Evolutionary conservation across 352 stramenopile genomes (phyloP).

Genomic region (Pythium periplocum): DNA sequence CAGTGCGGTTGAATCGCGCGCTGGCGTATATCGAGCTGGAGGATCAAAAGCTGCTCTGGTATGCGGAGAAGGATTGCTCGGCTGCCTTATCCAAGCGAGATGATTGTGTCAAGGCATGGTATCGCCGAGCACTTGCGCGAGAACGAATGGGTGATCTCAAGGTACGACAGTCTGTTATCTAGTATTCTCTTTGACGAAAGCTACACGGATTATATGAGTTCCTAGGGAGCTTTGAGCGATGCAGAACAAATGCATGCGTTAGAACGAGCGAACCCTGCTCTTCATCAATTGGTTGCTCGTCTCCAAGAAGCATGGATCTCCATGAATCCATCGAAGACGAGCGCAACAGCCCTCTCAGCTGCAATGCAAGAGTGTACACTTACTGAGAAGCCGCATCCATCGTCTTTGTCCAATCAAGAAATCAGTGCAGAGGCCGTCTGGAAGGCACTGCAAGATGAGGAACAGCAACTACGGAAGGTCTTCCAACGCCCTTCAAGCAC

Average conservation of each 20-base stretch:
- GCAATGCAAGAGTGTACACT: no score
- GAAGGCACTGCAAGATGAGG: conserved; percentile 48
- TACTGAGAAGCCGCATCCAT: no score
- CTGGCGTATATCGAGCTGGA: conserved; percentile 43
- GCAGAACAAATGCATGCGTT: conserved; percentile 13
- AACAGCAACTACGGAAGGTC: conserved; percentile 28
- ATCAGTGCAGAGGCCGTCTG: conserved; percentile 13
- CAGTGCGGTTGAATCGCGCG: conserved; percentile 63
- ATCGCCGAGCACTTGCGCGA: conserved; percentile 73
- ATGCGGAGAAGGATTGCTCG: conserved; percentile 70
- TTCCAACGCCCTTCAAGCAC: conserved; percentile 4
- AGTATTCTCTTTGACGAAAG: background rate
- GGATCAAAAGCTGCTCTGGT: conserved; percentile 14
- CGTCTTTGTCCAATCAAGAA: no score
- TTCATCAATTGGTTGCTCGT: conserved; percentile 9
- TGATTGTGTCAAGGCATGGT: conserved; percentile 87
- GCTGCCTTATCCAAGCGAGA: conserved; percentile 58
- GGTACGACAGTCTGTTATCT: conserved; percentile 17
- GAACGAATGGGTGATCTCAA: conserved; percentile 60
- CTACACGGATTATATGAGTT: background rate
- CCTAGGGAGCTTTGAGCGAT: conserved; percentile 13
- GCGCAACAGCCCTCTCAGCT: no score
- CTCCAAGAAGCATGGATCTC: conserved; percentile 10
- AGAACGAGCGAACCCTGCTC: conserved; percentile 19
- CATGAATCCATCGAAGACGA: no score